Evolutionary conservation across 2,329 filamentous ascomycete genomes (phyloP), one percentile per base, ranked within the genome.

Genomic region (Zelopaecilomyces penicillatus): DNA sequence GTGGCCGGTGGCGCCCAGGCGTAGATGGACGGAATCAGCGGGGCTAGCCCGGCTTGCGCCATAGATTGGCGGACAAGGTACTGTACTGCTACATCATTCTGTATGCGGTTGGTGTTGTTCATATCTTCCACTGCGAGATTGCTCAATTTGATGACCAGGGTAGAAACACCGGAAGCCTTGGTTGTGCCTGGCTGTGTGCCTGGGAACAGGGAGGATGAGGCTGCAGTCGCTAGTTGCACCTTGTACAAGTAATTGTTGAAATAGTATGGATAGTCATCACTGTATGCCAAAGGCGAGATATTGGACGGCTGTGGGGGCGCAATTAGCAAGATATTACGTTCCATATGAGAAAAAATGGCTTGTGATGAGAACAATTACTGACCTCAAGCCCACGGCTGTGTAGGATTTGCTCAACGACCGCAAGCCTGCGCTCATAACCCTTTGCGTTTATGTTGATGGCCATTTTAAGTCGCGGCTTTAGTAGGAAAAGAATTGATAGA

Each of bases 201-300:
- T 12, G 46, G 42, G 30, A 57, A 55, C 2, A 29, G 40, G 5
- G 42, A 35, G 1, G 47, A 30, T 2, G 33, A 30, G 10, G 50
- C 50, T 5, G 54, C 51, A 4, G 11, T 27, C 12, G 41, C 38
- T 6, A 57, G 43, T 7, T 50, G 41, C 28, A 59, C 48, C 32
- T 54, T 52, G 48, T 54, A 53, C 37, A 60, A 40, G 49, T 53
- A 56, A 47, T 59, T 54, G 46, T 62, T 53, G 47, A 49, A 54
- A 30, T 47, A 42, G 40, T 52, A 54, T 41, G 42, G n/a, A n/a
- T 39, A 44, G 6, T 54, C 9, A 30, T 52, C 45, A 31, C 47
- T 37, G 46, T 56, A 52, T 3, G 47, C 51, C 11, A 58, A 6
- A 8, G 55, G 46, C 3, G 52, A 46, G 30, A 55, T 37, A 10